A percentile compares a stretch with the other conserved stretches of the same genome.
phyloP scores from a whole-genome alignment of 768 basidiomycete species.

The Leccinum uliginosum region DNA sequence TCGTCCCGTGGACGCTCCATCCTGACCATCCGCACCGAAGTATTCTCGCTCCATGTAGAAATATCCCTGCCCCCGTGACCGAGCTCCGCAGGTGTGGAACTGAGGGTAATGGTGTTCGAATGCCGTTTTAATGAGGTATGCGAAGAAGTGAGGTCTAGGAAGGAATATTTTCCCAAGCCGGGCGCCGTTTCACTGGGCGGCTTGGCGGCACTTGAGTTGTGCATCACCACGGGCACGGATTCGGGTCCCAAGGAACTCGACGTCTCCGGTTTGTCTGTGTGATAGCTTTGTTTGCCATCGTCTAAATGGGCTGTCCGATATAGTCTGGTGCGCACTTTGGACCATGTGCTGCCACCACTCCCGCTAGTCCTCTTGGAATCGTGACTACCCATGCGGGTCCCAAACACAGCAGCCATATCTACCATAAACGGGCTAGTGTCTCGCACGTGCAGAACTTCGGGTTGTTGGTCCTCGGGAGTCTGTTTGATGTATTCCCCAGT shows the following conservation, averaged over 20 bases:
- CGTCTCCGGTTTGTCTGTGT: conserved; percentile 16
- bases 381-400: conserved; percentile 11
- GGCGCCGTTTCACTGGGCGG: conserved; percentile 21
- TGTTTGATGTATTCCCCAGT: conserved; percentile 6
- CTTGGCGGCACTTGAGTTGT: conserved; percentile 13
- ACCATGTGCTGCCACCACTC: conserved; percentile 27
- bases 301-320: conserved; percentile 30
- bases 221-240: conserved; percentile 30
- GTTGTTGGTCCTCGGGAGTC: conserved; percentile 4
- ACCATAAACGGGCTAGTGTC: conserved; percentile 46
- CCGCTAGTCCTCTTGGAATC: conserved; percentile 22
- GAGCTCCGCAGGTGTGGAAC: conserved; percentile 24
- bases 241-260: conserved; percentile 26
- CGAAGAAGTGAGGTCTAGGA: conserved; percentile 30
- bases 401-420: conserved; percentile 34
- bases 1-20: conserved; percentile 19
- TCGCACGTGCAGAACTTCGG: conserved; percentile 34
- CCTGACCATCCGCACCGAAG: conserved; percentile 15
- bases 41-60: conserved; percentile 16
- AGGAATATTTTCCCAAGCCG: conserved; percentile 31
- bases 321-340: conserved; percentile 27
- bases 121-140: conserved; percentile 19
- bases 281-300: conserved; percentile 22
- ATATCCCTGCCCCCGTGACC: conserved; percentile 16
- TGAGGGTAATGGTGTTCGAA: conserved; percentile 26